A percentile compares a stretch with the other conserved stretches of the same genome.
Conservation (phyloP, 2,329 filamentous ascomycete species). For the Fusarium algeriense region DNA sequence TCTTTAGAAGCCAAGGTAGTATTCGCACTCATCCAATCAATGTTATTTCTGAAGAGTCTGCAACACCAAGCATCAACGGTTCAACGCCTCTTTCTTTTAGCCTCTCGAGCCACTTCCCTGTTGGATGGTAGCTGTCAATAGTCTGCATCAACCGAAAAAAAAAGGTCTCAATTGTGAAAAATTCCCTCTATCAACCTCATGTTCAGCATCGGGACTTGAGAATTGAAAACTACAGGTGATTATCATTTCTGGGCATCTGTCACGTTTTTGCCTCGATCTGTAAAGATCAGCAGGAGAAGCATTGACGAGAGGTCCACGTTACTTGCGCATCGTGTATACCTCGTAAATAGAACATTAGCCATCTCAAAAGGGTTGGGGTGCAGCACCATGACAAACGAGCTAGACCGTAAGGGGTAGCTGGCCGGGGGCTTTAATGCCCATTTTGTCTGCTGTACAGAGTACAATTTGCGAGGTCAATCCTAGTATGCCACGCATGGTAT, state of each 20-base stretch:
- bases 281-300: conserved; percentile 26
- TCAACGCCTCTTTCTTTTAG: conserved; percentile 26
- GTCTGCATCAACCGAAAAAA: background rate
- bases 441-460: background rate
- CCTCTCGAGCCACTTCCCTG: conserved; percentile 21
- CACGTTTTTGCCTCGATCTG: conserved; percentile 26
- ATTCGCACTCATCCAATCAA: background rate
- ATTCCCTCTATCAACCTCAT: background rate
- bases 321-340: conserved; percentile 22
- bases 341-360: conserved; percentile 30
- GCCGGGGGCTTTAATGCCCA: conserved; percentile 7
- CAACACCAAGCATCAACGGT: conserved; percentile 14
- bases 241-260: conserved; percentile 32
- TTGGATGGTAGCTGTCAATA: conserved; percentile 8
- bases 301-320: conserved; percentile 8
- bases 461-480: conserved; percentile 4
- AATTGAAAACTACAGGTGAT: conserved; percentile 1
- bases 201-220: background rate
- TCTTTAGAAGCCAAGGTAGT: background rate
- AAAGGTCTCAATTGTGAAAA: background rate
- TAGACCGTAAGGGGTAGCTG: conserved; percentile 11
- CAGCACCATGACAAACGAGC: conserved; percentile 14
- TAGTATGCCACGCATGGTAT: background rate
- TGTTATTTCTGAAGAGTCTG: background rate
- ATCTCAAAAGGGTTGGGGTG: conserved; percentile 30